Evolutionary conservation across 2,329 filamentous ascomycete species (phyloP).

Genomic region (Verticillium zaregamsianum): DNA sequence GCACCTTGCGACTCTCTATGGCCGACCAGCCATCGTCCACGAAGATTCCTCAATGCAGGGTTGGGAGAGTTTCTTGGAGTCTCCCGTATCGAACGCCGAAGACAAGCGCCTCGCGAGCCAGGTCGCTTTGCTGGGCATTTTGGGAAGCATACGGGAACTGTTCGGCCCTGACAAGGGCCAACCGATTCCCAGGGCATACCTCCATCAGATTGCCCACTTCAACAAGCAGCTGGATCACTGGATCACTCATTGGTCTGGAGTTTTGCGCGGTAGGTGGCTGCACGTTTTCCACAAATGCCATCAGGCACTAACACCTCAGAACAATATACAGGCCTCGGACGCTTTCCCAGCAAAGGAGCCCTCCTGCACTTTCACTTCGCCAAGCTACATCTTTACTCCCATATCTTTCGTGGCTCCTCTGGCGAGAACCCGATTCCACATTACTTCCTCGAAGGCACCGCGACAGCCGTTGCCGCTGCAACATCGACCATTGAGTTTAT

Average conservation of each 20-base stretch:
- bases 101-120: slow-evolving; percentile 56
- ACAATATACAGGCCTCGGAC: slow-evolving; percentile 33
- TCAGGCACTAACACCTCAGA: slow-evolving; percentile 14
- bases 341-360: slow-evolving; percentile 35
- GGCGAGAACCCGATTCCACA: slow-evolving; percentile 25
- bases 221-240: slow-evolving; percentile 31
- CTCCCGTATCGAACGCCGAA: slow-evolving; percentile 44
- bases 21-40: slow-evolving; percentile 52
- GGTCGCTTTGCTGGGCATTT: slow-evolving; percentile 53
- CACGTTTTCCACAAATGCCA: not conserved
- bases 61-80: slow-evolving; percentile 51
- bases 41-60: slow-evolving; percentile 55
- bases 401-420: slow-evolving; percentile 34
- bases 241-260: slow-evolving; percentile 27
- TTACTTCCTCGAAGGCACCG: slow-evolving; percentile 28
- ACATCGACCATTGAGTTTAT: slow-evolving; percentile 39
- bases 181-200: slow-evolving; percentile 44
- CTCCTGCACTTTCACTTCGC: slow-evolving; percentile 37
- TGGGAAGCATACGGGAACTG: slow-evolving; percentile 47
- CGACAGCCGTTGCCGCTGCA: slow-evolving; percentile 31
- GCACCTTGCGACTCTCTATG: slow-evolving; percentile 58
- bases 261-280: slow-evolving; percentile 20
- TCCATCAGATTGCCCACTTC: slow-evolving; percentile 36
- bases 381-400: slow-evolving; percentile 36
- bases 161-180: slow-evolving; percentile 54